These are phyloP conservation scores for Allium fistulosum DNA, from an alignment of 106 monocot genomes.

Conservation along the genomic window DNA sequence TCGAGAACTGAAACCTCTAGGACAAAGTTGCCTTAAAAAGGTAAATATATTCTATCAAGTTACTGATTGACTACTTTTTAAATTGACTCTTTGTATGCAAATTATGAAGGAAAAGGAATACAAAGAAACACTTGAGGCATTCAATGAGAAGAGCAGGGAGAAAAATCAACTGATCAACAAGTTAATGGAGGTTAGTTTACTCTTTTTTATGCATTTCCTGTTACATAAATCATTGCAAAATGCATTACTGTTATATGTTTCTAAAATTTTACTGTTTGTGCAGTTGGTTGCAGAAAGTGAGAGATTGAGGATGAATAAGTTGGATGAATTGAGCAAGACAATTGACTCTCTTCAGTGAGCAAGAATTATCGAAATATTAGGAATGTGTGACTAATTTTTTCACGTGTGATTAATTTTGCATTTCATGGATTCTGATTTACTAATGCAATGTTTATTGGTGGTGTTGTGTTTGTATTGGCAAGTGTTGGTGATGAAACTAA, in stretches of 20 bases:
- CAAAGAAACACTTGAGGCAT: conserved; percentile 60
- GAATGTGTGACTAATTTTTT: no score
- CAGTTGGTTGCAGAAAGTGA: conserved; percentile 85
- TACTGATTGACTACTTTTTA: background rate
- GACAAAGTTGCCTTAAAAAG: conserved; percentile 79
- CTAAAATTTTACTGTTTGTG: background rate
- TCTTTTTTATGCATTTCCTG: background rate
- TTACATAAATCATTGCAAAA: background rate
- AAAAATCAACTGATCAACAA: conserved; percentile 59
- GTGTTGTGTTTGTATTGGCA: no score
- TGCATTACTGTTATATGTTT: background rate
- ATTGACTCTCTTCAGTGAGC: conserved; percentile 48
- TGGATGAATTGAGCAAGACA: conserved; percentile 81
- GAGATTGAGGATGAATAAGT: conserved; percentile 76
- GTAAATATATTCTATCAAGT: conserved; percentile 12
- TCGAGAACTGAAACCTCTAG: conserved; percentile 79
- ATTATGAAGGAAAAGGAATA: conserved; percentile 67
- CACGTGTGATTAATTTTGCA: no score
- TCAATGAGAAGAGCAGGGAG: conserved; percentile 71
- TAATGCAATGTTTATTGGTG: no score
- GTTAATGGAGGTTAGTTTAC: conserved; percentile 50
- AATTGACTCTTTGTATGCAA: background rate
- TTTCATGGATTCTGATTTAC: no score
- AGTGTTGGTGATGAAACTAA: no score
- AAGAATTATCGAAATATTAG: no score